Base-by-base conservation (phyloP, 2,329 filamentous ascomycete genomes). In the Fusarium sp. region DNA sequence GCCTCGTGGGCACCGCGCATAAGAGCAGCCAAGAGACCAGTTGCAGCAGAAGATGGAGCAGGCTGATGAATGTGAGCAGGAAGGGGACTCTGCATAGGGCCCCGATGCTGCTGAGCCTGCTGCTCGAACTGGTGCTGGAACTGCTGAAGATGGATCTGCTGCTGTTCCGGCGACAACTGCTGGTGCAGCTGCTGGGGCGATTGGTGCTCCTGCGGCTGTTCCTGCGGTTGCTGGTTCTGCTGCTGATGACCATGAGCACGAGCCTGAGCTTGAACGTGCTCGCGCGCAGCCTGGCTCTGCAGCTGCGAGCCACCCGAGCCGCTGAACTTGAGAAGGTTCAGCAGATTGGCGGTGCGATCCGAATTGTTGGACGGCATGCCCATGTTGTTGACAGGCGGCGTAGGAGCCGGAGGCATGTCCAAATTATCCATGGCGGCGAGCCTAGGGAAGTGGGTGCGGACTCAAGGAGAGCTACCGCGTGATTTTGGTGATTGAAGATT, bases 311-410 rank as follows among this genome's bases (percentile, higher is more conserved):
- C 72, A 56, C 71, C 74, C 45, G 72, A 54, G 45, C 82, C 81
- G 68, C 84, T 88, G 73, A 88, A 89, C 81, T 90, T 90, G 76
- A 90, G 84, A 57, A 90, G 81, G 70, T 87, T 89, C 75, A 90
- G 80, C 72, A 90, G 76, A 69, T 86, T 87, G 58, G 84, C 81
- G 42, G 85, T 87, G 72, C 86, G 85, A 53, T 87, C 85, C 40
- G 77, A 75, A 56, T 78, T 78, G 57, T 78, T 79, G 52, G 79
- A 78, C 6, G 77, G 77, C 77, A 79, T 76, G 72, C 78, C 77
- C 71, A 76, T 77, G 66, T 72, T 78, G 62, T 79, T 81, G 69
- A 81, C 78, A 52, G 82, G 82, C 66, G 82, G 82, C 74, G 84
- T 86, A 60, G 85, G 85, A 60, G 86, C 86, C 64, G 85, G 82